Conservation (phyloP, 2,329 filamentous ascomycete species). For the Rhynchosporium graminicola region DNA sequence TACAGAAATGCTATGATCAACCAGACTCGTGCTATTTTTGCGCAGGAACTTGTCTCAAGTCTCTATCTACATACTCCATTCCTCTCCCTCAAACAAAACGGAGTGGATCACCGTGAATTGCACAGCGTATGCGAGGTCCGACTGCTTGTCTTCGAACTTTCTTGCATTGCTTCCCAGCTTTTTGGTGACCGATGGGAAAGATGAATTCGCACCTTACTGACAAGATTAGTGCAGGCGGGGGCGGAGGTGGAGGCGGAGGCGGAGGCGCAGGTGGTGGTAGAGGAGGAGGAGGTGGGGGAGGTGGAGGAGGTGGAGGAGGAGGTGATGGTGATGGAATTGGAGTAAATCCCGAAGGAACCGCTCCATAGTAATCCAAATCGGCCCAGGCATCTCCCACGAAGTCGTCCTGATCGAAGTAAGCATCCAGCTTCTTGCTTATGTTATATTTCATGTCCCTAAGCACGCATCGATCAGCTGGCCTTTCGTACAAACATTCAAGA, state of each 20-base stretch:
- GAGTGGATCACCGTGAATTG: neutral
- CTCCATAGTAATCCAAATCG: neutral
- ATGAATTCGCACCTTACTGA: neutral
- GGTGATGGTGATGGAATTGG: neutral
- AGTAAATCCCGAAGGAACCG: neutral
- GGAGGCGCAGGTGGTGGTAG: neutral
- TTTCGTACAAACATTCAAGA: constrained; percentile 14
- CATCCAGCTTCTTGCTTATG: neutral
- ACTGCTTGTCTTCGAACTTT: neutral
- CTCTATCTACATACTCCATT: neutral
- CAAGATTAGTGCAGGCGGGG: neutral
- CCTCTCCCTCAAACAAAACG: neutral
- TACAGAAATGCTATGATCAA: too few relatives aligned
- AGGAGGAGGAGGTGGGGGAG: too few relatives aligned
- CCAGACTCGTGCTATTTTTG: too few relatives aligned
- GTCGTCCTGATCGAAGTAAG: neutral
- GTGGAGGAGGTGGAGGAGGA: neutral
- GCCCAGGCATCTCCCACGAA: neutral
- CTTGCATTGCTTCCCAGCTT: neutral
- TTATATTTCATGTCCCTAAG: neutral
- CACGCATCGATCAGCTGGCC: neutral
- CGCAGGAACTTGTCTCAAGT: too few relatives aligned
- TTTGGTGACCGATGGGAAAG: neutral
- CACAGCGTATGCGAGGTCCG: neutral
- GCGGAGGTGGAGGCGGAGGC: neutral